phyloP scores from a whole-genome alignment of 148 eudicot species.

The Dysphania ambrosioides region DNA sequence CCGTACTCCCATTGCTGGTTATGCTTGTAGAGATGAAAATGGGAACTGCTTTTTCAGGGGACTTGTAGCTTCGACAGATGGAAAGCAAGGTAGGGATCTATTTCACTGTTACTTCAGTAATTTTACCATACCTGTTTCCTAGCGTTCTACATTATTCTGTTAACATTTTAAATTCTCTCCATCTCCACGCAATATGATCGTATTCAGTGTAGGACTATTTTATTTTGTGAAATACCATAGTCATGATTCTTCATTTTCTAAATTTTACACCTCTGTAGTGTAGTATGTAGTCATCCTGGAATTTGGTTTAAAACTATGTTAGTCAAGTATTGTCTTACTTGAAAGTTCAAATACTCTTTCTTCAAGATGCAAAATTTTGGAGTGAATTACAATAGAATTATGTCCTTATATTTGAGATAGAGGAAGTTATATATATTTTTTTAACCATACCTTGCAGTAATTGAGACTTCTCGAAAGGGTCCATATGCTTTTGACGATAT shows the following conservation, averaged over 20 bases:
- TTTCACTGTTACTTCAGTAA: background rate
- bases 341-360: too few relatives aligned
- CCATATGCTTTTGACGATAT: conserved; percentile 66
- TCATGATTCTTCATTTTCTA: background rate
- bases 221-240: background rate
- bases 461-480: conserved; percentile 78
- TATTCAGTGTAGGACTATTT: too few relatives aligned
- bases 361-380: too few relatives aligned
- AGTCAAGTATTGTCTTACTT: too few relatives aligned
- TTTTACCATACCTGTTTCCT: background rate
- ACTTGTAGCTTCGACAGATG: conserved; percentile 89
- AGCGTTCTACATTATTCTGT: background rate
- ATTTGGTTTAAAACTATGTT: too few relatives aligned
- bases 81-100: conserved; percentile 53
- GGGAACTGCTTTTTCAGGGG: conserved; percentile 83
- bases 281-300: background rate
- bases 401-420: background rate
- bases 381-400: background rate
- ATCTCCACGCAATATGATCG: too few relatives aligned
- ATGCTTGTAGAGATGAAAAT: conserved; percentile 60
- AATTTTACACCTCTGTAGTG: background rate
- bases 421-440: background rate
- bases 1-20: conserved; percentile 96
- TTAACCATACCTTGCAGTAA: conserved; percentile 27
- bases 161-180: too few relatives aligned